Evolutionary conservation across 352 stramenopile species (phyloP).

Genomic region (Phytophthora colocasiae): DNA sequence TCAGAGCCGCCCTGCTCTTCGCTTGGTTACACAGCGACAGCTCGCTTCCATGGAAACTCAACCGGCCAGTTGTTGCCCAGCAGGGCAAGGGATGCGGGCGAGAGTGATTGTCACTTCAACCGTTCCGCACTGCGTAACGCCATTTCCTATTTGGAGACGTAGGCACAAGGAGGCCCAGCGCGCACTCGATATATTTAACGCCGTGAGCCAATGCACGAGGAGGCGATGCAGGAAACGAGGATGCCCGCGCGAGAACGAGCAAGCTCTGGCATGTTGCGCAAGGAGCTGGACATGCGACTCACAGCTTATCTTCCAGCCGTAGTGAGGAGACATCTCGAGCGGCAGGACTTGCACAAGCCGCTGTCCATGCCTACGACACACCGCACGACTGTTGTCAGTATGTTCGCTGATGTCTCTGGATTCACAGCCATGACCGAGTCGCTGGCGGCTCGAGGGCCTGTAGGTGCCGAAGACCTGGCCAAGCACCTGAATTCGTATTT

Average conservation of each 20-base stretch:
- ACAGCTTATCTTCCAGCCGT: conserved; percentile 84
- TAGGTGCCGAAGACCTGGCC: conserved; percentile 90
- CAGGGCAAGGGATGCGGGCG: conserved; percentile 7
- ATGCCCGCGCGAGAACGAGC: conserved; percentile 28
- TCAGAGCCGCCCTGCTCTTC: conserved; percentile 1
- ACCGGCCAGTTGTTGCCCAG: conserved; percentile 27
- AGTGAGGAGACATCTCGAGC: conserved; percentile 80
- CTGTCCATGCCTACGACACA: conserved; percentile 75
- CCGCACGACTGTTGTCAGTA: conserved; percentile 82
- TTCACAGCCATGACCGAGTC: conserved; percentile 95
- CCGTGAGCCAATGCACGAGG: neutral
- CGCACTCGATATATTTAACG: conserved; percentile 20
- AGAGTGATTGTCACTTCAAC: conserved; percentile 47
- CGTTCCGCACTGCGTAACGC: conserved; percentile 27
- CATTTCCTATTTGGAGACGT: conserved; percentile 45
- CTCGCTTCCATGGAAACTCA: conserved; percentile 33
- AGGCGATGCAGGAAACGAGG: conserved; percentile 11
- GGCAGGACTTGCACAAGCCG: conserved; percentile 46
- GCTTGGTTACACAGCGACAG: conserved; percentile 4
- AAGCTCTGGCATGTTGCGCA: conserved; percentile 58
- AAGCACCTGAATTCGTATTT: conserved; percentile 96
- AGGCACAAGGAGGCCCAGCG: neutral
- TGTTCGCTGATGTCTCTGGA: conserved; percentile 95
- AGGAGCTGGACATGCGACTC: conserved; percentile 85
- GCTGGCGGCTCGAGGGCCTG: conserved; percentile 82